phyloP scores from a whole-genome alignment of 352 stramenopile genomes.

The Phytopythium boreale region DNA sequence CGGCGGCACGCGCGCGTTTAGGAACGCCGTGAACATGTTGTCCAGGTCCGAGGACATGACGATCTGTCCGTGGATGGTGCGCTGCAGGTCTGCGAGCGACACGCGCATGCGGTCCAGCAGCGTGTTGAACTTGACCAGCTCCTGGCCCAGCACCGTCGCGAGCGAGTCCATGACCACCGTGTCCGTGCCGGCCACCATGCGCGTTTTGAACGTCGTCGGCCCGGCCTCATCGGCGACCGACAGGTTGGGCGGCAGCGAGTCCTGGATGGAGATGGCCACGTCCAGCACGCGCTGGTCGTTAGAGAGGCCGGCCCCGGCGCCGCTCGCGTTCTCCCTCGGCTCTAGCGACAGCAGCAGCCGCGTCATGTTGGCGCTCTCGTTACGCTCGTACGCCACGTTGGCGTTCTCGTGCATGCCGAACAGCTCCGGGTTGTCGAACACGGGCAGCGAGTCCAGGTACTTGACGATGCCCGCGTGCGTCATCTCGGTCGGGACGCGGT shows the following conservation, averaged over 20 bases:
- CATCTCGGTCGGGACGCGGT: slow-evolving; percentile 73
- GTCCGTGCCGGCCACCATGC: slow-evolving; percentile 43
- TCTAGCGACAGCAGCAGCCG: slow-evolving; percentile 89
- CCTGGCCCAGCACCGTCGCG: slow-evolving; percentile 90
- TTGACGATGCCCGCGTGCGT: slow-evolving; percentile 49
- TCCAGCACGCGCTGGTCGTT: slow-evolving; percentile 88
- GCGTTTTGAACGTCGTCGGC: slow-evolving; percentile 90
- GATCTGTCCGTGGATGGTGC: slow-evolving; percentile 84
- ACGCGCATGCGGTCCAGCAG: slow-evolving; percentile 80
- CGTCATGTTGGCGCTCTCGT: slow-evolving; percentile 88
- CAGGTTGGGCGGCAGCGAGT: slow-evolving; percentile 55
- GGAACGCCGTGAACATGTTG: slow-evolving; percentile 94
- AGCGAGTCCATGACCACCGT: slow-evolving; percentile 91
- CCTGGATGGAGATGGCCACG: slow-evolving; percentile 63
- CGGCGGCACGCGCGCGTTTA: slow-evolving; percentile 89
- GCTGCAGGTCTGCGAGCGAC: slow-evolving; percentile 80
- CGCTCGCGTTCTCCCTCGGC: slow-evolving; percentile 56
- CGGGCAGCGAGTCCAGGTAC: slow-evolving; percentile 85
- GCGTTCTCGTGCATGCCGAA: slow-evolving; percentile 97
- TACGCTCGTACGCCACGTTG: slow-evolving; percentile 92
- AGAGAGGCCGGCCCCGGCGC: slow-evolving; percentile 57
- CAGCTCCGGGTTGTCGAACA: slow-evolving; percentile 90
- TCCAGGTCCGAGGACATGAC: slow-evolving; percentile 96
- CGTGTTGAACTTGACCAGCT: slow-evolving; percentile 95
- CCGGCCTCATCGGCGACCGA: slow-evolving; percentile 81